A percentile compares a stretch with the other conserved stretches of the same genome.
These are phyloP conservation scores for Aspergillus ruber DNA, from an alignment of 2,329 filamentous ascomycete genomes.

Conservation along the genomic window DNA sequence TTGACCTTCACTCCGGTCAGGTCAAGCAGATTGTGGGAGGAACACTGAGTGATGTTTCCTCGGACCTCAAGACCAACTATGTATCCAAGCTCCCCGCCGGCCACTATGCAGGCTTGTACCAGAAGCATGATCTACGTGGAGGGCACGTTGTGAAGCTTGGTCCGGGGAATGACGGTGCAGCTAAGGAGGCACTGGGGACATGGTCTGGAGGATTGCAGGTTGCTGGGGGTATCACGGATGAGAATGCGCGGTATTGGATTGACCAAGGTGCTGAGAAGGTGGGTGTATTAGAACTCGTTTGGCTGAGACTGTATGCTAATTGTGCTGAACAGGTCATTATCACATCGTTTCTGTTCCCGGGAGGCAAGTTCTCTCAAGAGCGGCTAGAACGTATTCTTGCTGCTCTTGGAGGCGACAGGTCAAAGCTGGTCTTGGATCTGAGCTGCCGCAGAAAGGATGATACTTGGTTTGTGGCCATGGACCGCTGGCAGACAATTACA, in stretches of 20 bases:
- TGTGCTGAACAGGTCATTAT: constrained; percentile 71
- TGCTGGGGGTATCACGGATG: constrained; percentile 84
- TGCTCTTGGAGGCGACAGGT: constrained; percentile 65
- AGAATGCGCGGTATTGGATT: constrained; percentile 82
- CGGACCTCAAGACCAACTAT: constrained; percentile 80
- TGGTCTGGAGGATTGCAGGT: constrained; percentile 83
- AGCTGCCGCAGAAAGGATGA: constrained; percentile 74
- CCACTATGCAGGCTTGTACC: constrained; percentile 78
- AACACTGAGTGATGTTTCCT: constrained; percentile 65
- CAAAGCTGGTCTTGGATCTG: constrained; percentile 86
- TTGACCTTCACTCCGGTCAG: constrained; percentile 93
- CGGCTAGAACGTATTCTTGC: constrained; percentile 68
- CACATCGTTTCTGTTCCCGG: constrained; percentile 89
- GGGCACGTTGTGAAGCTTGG: constrained; percentile 97
- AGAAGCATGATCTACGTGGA: constrained; percentile 63
- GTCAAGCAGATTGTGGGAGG: constrained; percentile 99
- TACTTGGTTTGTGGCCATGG: constrained; percentile 95
- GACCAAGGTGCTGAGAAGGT: constrained; percentile 85
- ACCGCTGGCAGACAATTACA: constrained; percentile 97
- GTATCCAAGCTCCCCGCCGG: constrained; percentile 76
- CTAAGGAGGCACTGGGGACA: constrained; percentile 64
- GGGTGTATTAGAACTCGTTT: constrained; percentile 23
- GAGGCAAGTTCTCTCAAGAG: constrained; percentile 70
- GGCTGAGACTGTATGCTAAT: background rate
- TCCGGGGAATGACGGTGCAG: constrained; percentile 74